Conservation (phyloP, 139 green algal species). For the Auxenochlorella protothecoides region DNA sequence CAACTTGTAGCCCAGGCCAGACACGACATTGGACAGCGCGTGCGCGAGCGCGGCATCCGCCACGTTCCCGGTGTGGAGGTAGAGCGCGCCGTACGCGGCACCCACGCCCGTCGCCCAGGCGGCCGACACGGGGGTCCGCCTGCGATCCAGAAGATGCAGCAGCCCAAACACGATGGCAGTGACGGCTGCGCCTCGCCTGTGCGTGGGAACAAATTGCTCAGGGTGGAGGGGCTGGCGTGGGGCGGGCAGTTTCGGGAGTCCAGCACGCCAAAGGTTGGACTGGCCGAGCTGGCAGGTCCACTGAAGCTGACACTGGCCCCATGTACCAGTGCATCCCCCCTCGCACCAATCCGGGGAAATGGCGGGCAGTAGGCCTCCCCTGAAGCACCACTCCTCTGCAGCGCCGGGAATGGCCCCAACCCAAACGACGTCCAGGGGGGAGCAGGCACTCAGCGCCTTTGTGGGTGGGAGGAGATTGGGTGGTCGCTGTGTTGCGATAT, state of each 20-base stretch:
- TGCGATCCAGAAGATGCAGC: too few species aligned
- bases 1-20: conserved; percentile 45
- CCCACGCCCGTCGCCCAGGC: conserved; percentile 60
- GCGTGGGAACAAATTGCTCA: too few species aligned
- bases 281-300: conserved; percentile 12
- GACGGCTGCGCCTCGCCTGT: too few species aligned
- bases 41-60: conserved; percentile 55
- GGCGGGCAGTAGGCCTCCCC: conserved; percentile 62
- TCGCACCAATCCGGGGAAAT: conserved; percentile 49
- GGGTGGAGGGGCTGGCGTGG: too few species aligned
- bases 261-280: conserved; percentile 56
- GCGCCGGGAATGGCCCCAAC: conserved; percentile 44
- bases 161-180: too few species aligned
- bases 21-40: conserved; percentile 49
- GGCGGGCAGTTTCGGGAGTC: conserved; percentile 20
- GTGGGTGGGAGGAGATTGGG: too few species aligned
- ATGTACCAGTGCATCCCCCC: too few species aligned
- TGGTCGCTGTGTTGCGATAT: too few species aligned
- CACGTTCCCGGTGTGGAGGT: conserved; percentile 45
- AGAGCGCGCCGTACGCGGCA: conserved; percentile 50
- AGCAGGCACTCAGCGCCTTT: too few species aligned
- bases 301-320: too few species aligned
- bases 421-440: conserved; percentile 37
- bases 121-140: conserved; percentile 64
- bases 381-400: conserved; percentile 70